Percentiles rank a stretch among this genome's conserved stretches.
These are phyloP conservation scores for Knoxia roxburghii DNA, from an alignment of 257 asterid species.

Conservation along the genomic window DNA sequence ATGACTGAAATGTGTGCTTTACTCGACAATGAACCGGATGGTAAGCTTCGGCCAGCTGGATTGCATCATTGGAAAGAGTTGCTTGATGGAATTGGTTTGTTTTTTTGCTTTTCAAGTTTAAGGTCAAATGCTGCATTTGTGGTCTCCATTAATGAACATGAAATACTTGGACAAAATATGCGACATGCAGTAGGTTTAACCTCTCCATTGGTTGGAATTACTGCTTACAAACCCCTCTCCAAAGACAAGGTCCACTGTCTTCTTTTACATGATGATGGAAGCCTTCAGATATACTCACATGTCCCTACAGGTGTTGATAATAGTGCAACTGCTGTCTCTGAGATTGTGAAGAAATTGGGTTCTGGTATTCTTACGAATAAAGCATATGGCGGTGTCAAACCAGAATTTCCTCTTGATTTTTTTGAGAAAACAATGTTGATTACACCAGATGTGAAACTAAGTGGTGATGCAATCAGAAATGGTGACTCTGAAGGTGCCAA, in stretches of 20 bases:
- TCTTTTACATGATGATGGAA: constrained; percentile 96
- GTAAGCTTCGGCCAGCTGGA: constrained; percentile 78
- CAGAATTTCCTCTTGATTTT: constrained; percentile 94
- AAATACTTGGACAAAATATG: constrained; percentile 72
- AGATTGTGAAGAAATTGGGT: constrained; percentile 87
- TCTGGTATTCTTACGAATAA: constrained; percentile 80
- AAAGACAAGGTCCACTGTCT: constrained; percentile 96
- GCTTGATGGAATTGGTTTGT: constrained; percentile 63
- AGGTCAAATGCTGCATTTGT: constrained; percentile 70
- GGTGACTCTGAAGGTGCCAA: constrained; percentile 95
- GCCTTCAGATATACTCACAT: constrained; percentile 94
- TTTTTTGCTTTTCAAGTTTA: constrained; percentile 79
- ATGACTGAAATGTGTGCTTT: constrained; percentile 62
- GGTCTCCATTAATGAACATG: constrained; percentile 78
- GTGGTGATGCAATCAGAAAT: constrained; percentile 85
- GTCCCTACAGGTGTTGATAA: constrained; percentile 66
- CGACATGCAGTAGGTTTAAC: constrained; percentile 77
- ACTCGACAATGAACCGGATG: constrained; percentile 70
- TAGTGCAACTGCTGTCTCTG: constrained; percentile 57
- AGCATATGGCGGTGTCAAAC: constrained; percentile 83
- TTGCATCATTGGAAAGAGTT: constrained; percentile 94
- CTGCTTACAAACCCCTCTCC: constrained; percentile 92
- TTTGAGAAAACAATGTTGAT: constrained; percentile 86
- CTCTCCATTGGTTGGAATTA: constrained; percentile 88
- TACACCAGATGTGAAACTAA: constrained; percentile 81